Evolutionary conservation across 2,329 filamentous ascomycete species (phyloP), one percentile per base, ranked within the genome.

Genomic region (Tympanopsis confertula): DNA sequence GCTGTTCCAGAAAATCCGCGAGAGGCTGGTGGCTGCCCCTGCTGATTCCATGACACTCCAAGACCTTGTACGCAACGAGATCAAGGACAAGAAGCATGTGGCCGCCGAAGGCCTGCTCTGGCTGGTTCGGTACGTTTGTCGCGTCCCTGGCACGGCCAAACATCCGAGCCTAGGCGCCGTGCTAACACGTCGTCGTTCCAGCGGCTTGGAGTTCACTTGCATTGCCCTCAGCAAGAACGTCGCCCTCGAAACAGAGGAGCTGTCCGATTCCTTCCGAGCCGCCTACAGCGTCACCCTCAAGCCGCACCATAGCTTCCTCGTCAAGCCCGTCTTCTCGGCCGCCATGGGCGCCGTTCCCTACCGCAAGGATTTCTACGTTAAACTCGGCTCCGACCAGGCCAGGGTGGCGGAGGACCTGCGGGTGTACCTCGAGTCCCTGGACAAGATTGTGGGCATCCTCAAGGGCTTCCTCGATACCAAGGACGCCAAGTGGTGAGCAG

Each of bases 261-360:
- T 82, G 42, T 62, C 71, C 22, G 58, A 62, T 41, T 79, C 74
- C 29, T 82, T 82, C 69, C 69, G 71, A 44, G 57, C 63, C 10
- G 72, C 76, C 41, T 82, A 82, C 58, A 65, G 63, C 48, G 63
- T 64, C 45, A 80, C 77, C 13, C 68, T 82, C 46, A 80, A 78
- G 55, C 71, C 68, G 17, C 68, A 81, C 57, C 78, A 82, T 61
- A 68, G 62, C 39, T 76, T 78, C 51, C 40, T 80, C 41, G 56
- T 81, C 45, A 80, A 78, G 62, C 74, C 74, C n/a, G 62, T 80
- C 44, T 82, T 82, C 62, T 71, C 64, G 44, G 69, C 75, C 35
- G 77, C 78, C 45, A 80, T 82, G 74, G 69, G 66, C 42, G 77
- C 75, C 4, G 78, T 74, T 10, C 78, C 78, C 2, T 79, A 80